Conservation (phyloP, 495 filamentous ascomycete species). For the Aspergillus coremiiformis region DNA sequence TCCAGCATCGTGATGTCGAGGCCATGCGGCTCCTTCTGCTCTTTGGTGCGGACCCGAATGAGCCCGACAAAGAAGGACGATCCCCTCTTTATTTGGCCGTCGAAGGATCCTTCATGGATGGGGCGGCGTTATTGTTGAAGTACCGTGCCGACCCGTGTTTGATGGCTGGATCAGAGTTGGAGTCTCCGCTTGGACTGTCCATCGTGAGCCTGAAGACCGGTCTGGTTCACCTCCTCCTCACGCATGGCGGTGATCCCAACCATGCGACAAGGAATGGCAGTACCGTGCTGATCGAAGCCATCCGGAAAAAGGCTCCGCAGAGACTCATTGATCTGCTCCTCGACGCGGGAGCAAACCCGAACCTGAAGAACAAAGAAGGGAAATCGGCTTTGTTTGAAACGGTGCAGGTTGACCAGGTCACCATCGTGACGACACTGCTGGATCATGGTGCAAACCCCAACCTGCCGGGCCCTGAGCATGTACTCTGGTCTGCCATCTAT, state of each 20-base stretch:
- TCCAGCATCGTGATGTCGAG: constrained; percentile 37
- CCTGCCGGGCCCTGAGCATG: constrained; percentile 42
- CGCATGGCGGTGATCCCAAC: constrained; percentile 41
- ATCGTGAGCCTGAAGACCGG: constrained; percentile 31
- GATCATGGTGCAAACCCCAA: constrained; percentile 48
- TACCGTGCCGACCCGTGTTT: constrained; percentile 46
- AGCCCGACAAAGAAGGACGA: constrained; percentile 28
- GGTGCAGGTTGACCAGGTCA: constrained; percentile 41
- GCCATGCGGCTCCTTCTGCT: constrained; percentile 41
- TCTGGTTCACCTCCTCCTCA: constrained; percentile 38
- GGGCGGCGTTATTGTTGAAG: constrained; percentile 40
- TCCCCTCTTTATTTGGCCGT: constrained; percentile 38
- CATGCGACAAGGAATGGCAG: constrained; percentile 35
- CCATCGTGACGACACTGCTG: constrained; percentile 44
- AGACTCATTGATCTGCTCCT: constrained; percentile 42
- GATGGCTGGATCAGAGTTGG: constrained; percentile 26
- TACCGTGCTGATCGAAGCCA: constrained; percentile 39
- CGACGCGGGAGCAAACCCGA: constrained; percentile 40
- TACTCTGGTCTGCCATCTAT: constrained; percentile 46
- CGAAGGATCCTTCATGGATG: constrained; percentile 36
- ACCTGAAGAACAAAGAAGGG: constrained; percentile 44
- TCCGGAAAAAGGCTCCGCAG: constrained; percentile 36
- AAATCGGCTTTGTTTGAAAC: constrained; percentile 49
- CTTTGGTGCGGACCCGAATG: constrained; percentile 43
- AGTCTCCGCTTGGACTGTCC: constrained; percentile 35